Percentiles rank a stretch among this genome's conserved stretches.
These are phyloP conservation scores for Chytridium lagenaria DNA, from an alignment of 371 early-diverging fungal species.

Conservation along the genomic window DNA sequence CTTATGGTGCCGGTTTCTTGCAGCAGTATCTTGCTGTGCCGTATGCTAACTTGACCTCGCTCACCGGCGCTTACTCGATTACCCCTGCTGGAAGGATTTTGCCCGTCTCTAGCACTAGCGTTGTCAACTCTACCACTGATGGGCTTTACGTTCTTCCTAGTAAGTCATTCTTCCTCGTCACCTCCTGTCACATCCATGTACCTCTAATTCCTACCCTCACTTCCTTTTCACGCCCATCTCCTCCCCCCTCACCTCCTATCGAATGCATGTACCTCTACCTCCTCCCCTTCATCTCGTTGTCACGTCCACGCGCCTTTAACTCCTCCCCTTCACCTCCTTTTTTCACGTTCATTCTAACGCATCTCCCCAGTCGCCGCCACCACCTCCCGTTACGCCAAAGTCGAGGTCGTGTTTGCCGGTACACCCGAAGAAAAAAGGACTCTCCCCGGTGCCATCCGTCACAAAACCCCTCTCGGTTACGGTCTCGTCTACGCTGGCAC, in stretches of 20 bases:
- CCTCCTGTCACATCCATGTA: background rate
- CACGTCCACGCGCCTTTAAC: background rate
- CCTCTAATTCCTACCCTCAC: background rate
- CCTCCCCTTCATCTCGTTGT: background rate
- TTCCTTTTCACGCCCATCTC: background rate
- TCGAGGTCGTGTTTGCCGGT: slow-evolving; percentile 14
- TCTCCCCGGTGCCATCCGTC: slow-evolving; percentile 19
- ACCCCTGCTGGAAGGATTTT: background rate
- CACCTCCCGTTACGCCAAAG: background rate
- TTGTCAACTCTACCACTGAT: background rate
- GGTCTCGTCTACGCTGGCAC: background rate
- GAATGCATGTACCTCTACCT: no score
- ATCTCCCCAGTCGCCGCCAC: slow-evolving; percentile 7
- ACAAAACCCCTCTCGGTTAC: slow-evolving; percentile 22
- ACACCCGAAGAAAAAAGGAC: background rate
- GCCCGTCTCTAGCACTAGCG: background rate
- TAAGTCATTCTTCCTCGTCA: background rate
- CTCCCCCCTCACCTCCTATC: background rate
- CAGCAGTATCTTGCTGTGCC: background rate
- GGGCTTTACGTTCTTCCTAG: background rate
- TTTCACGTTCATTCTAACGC: background rate
- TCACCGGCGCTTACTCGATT: background rate
- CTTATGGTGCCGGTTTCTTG: background rate
- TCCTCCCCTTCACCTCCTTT: background rate
- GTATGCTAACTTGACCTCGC: background rate